phyloP scores from a whole-genome alignment of 257 asterid genomes.

The Rauvolfia tetraphylla region DNA sequence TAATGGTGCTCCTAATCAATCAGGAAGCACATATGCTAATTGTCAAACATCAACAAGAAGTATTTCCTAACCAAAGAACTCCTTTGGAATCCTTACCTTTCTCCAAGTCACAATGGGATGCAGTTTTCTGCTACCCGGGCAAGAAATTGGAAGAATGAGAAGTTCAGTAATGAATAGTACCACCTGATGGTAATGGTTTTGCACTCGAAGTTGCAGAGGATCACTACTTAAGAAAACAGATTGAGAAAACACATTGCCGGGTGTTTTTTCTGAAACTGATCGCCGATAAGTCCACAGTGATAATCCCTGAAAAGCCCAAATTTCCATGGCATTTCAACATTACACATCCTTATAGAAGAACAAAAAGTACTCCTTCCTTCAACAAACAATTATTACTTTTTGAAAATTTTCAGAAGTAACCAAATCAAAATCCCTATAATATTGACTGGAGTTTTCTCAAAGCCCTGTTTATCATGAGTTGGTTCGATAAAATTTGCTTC shows the following conservation, averaged over 20 bases:
- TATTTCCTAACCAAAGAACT: not conserved
- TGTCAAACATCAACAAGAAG: not conserved
- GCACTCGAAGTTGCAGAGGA: constrained; percentile 30
- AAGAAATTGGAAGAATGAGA: constrained; percentile 19
- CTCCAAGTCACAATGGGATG: not conserved
- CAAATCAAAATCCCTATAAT: no score
- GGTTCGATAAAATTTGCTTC: constrained; percentile 91
- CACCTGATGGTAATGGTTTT: constrained; percentile 27
- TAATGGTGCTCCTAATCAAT: constrained; percentile 30
- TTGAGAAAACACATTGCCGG: constrained; percentile 31
- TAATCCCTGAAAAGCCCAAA: constrained; percentile 16
- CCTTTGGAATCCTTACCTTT: constrained; percentile 4
- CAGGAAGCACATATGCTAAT: constrained; percentile 6
- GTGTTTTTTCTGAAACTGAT: constrained; percentile 38
- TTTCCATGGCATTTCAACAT: not conserved
- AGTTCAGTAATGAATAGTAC: constrained; percentile 19
- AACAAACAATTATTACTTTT: no score
- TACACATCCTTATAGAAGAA: not conserved
- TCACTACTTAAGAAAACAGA: constrained; percentile 44
- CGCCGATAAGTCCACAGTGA: constrained; percentile 85
- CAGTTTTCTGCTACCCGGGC: constrained; percentile 21
- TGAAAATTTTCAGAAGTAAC: no score
- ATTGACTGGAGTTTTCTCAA: constrained; percentile 80
- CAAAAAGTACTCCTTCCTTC: no score
- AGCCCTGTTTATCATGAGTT: constrained; percentile 89